Base-by-base conservation (phyloP, 139 green algal genomes). In the Micractinium conductrix region DNA sequence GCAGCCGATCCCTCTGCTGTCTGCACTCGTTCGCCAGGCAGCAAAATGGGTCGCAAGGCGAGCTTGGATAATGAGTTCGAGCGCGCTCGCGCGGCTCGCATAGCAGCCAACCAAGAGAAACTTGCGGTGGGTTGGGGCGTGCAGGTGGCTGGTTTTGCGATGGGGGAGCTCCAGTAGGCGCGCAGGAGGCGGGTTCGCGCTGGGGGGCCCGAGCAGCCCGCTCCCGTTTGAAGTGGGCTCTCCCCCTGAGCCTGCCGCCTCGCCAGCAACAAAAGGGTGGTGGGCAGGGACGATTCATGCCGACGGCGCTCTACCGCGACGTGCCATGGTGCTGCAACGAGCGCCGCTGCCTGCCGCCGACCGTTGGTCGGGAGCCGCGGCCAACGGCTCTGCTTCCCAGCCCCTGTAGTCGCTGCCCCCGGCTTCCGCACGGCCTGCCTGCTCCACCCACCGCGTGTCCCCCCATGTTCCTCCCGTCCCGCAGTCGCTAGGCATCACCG, bases 31-130 rank as follows among this genome's bases (percentile, higher is more conserved):
- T n/a, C n/a, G n/a, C n/a, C n/a, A n/a, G n/a, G n/a, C n/a, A n/a
- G n/a, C n/a, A n/a, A n/a, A n/a, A n/a, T n/a, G n/a, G n/a, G n/a
- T n/a, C n/a, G n/a, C n/a, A n/a, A n/a, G n/a, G n/a, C n/a, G n/a
- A n/a, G n/a, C n/a, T n/a, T n/a, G n/a, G n/a, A n/a, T n/a, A 90
- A 83, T 58, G 82, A 90, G 17, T 95, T 91, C 60, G 92, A 95
- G 80, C 65, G 70, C 44, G 87, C 90, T 62, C 78, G 92, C 14
- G 74, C 80, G 17, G 80, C 43, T 45, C 84, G 90, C 2, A 92
- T 95, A 50, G 84, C 68, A 10, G 84, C 50, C 12, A 95, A 95
- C 79, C 84, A 90, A 48, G 53, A 45, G 2, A 91, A 89, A 50
- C 86, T 95, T n/a, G 26, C 81, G 81, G 92, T 92, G 71, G 48